These are phyloP conservation scores for Candida sphagnicola DNA, from an alignment of 805 yeast genomes.

Conservation along the genomic window DNA sequence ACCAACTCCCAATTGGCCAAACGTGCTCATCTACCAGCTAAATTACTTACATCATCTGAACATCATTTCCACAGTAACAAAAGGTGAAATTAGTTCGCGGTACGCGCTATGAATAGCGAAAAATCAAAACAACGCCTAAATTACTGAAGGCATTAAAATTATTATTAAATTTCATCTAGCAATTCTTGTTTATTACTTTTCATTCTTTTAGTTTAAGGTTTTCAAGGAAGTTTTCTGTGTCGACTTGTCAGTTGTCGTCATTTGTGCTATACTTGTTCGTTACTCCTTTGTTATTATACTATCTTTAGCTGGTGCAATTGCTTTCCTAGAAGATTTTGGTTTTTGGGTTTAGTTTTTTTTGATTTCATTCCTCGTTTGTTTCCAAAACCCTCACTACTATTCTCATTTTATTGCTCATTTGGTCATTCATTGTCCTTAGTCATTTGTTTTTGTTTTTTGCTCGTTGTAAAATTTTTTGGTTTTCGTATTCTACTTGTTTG, in stretches of 20 bases:
- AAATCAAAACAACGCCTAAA: conserved; percentile 1
- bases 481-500: no score
- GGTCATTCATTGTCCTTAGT: not conserved
- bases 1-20: not conserved
- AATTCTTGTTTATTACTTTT: not conserved
- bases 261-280: not conserved
- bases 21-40: not conserved
- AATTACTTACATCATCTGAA: not conserved
- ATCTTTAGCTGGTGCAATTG: not conserved
- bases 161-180: not conserved
- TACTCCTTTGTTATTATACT: not conserved
- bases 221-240: not conserved
- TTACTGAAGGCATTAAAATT: not conserved
- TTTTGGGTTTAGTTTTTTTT: not conserved
- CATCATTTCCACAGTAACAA: not conserved
- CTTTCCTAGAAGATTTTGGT: not conserved
- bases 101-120: not conserved
- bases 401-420: not conserved
- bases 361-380: not conserved
- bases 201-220: not conserved
- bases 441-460: no score
- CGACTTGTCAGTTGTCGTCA: not conserved
- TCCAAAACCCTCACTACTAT: not conserved
- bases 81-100: not conserved
- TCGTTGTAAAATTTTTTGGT: no score